phyloP scores from a whole-genome alignment of 2,329 filamentous ascomycete genomes.

The Cladosporium sp. region DNA sequence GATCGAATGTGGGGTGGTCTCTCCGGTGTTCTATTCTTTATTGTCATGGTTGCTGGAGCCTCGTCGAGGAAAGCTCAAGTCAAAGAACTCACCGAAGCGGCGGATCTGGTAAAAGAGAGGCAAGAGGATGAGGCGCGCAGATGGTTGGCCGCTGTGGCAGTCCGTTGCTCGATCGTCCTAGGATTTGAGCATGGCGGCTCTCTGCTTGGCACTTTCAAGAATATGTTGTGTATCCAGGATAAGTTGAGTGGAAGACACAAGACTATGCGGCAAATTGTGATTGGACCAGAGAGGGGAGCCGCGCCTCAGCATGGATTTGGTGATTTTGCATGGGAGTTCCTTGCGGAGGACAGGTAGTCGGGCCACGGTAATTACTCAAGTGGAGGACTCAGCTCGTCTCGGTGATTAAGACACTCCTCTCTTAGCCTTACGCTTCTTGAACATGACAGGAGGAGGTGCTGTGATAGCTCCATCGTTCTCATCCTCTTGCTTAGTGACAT shows the following conservation, averaged over 20 bases:
- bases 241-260: constrained; percentile 13
- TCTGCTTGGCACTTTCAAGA: constrained; percentile 30
- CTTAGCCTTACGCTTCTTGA: constrained; percentile 72
- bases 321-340: constrained; percentile 14
- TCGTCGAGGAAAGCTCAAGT: constrained; percentile 27
- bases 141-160: constrained; percentile 35
- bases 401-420: constrained; percentile 25
- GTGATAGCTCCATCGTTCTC: constrained; percentile 33
- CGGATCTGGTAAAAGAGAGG: neutral
- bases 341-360: neutral
- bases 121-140: constrained; percentile 31
- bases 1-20: constrained; percentile 36
- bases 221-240: constrained; percentile 32
- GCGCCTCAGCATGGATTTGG: neutral
- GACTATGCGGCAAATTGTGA: neutral
- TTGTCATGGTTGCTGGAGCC: constrained; percentile 34
- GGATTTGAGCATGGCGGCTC: constrained; percentile 35
- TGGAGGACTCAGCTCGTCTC: neutral
- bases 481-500: constrained; percentile 5
- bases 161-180: constrained; percentile 34
- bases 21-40: constrained; percentile 37
- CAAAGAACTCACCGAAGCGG: constrained; percentile 17
- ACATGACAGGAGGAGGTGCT: constrained; percentile 59
- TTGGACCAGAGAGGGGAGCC: neutral
- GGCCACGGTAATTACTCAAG: neutral